Evolutionary conservation across 176 grass and related monocot species (phyloP), one percentile per base, ranked within the genome.

Genomic region (Carex myosuroides): DNA sequence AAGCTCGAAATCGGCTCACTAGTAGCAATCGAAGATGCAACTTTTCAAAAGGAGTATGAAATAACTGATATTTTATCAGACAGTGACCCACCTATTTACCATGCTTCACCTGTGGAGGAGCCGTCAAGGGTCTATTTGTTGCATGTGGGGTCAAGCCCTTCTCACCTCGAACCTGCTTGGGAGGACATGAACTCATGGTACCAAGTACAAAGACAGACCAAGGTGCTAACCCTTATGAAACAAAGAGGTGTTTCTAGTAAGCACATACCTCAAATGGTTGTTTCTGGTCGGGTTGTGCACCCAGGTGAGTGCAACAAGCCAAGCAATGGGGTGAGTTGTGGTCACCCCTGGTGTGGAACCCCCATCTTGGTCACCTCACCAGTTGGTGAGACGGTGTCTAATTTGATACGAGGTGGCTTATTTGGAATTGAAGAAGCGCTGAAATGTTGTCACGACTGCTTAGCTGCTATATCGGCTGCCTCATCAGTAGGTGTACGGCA

Each of bases 111-210:
- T 80, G 86, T 93, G 13, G 91, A 92, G 76, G 96, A 99, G 16
- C 60, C 89, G 22, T 90, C 83, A 61, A 91, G 87, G 85, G 68
- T 85, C 8, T 82, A 89, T 89, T 81, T 99, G 85, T 42, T 99
- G 8, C 89, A 92, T 89, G 89, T 95, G 26, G 93, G 96, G 20
- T 99, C 96, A 3, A 90, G 88, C 57, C 91, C 91, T 86, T 95
- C 93, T 87, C 91, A 93, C 84, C 85, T 99, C 44, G 96, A 99
- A 69, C 85, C 93, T 3, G 93, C 93, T 86, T 95, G 92, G 91
- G 93, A 93, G 86, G 93, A 94, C 84, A 99, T 99, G 93, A 93
- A 92, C 83, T 91, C 92, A 46, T 95, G 93, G 96, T 99, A 93
- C 81, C 96, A 93, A 72, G 93, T 99, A 72, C 89, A 99, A 55